A percentile compares a stretch with the other conserved stretches of the same genome.
These are phyloP conservation scores for Psidium friedrichsthalianum DNA, from an alignment of 345 rosid genomes.

Conservation along the genomic window DNA sequence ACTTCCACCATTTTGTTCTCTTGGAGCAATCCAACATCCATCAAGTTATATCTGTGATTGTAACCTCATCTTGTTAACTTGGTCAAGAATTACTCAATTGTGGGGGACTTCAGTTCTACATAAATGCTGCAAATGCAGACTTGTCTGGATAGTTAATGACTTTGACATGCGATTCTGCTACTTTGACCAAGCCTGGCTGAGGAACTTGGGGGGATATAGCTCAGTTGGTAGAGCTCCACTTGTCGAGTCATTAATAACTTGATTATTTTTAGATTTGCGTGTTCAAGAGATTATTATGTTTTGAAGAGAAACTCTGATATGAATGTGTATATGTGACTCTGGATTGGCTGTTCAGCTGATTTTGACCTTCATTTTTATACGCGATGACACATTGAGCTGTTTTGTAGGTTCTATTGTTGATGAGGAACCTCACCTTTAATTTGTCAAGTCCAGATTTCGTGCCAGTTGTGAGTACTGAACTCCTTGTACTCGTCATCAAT, in stretches of 20 bases:
- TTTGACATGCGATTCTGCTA: neutral
- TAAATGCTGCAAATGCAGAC: neutral
- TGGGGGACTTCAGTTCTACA: neutral
- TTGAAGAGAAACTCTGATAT: neutral
- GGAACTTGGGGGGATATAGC: no score
- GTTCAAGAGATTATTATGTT: neutral
- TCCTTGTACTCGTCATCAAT: neutral
- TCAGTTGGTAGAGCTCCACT: no score
- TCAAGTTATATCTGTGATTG: neutral
- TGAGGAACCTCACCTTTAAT: constrained; percentile 83
- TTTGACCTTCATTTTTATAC: neutral
- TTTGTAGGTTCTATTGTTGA: constrained; percentile 78
- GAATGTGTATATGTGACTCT: neutral
- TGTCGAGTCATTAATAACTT: no score
- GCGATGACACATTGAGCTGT: neutral
- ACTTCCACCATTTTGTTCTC: neutral
- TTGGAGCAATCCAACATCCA: neutral
- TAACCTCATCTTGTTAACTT: neutral
- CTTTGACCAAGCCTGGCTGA: no score
- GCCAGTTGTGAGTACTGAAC: constrained; percentile 52
- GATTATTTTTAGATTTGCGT: neutral
- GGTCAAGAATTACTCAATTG: neutral
- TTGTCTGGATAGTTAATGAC: neutral
- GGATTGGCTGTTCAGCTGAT: neutral
- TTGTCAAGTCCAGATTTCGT: constrained; percentile 80